Percentiles rank a stretch among this genome's conserved stretches.
Evolutionary conservation across 768 basidiomycete species (phyloP).

Genomic region (Kondoa subrosea): DNA sequence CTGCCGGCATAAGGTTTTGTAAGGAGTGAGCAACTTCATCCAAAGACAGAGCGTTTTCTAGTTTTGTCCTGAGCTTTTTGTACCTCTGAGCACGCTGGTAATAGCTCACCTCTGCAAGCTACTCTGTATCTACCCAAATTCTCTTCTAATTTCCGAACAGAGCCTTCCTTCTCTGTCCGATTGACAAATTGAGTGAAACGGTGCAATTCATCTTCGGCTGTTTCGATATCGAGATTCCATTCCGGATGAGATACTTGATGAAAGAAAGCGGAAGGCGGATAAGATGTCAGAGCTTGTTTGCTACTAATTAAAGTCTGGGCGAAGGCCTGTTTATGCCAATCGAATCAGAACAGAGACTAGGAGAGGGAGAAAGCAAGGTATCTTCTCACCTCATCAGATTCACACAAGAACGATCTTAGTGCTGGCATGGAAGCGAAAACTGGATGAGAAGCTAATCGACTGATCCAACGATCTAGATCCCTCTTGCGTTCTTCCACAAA

Average conservation of each 20-base stretch:
- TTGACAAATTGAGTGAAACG: background rate
- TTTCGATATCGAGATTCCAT: background rate
- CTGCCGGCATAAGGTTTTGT: background rate
- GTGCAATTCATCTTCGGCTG: background rate
- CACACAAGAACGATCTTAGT: background rate
- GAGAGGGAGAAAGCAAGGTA: too few species aligned
- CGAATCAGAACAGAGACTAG: too few species aligned
- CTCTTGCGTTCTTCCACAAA: slow-evolving; percentile 1
- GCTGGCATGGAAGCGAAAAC: background rate
- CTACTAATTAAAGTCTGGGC: background rate
- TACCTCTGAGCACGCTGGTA: too few species aligned
- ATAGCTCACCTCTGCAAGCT: background rate
- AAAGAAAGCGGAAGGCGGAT: background rate
- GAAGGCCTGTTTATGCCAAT: background rate
- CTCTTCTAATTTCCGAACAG: background rate
- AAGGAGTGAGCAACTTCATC: background rate
- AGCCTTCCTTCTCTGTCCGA: background rate
- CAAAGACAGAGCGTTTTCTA: background rate
- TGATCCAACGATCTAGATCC: slow-evolving; percentile 6
- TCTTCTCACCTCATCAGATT: background rate
- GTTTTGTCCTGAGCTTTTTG: too few species aligned
- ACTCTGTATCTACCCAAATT: background rate
- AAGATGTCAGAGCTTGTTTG: background rate
- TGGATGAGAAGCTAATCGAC: background rate
- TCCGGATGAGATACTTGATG: background rate